Evolutionary conservation across 2,329 filamentous ascomycete genomes (phyloP), one percentile per base, ranked within the genome.

Genomic region (Phaeoacremonium minimum): DNA sequence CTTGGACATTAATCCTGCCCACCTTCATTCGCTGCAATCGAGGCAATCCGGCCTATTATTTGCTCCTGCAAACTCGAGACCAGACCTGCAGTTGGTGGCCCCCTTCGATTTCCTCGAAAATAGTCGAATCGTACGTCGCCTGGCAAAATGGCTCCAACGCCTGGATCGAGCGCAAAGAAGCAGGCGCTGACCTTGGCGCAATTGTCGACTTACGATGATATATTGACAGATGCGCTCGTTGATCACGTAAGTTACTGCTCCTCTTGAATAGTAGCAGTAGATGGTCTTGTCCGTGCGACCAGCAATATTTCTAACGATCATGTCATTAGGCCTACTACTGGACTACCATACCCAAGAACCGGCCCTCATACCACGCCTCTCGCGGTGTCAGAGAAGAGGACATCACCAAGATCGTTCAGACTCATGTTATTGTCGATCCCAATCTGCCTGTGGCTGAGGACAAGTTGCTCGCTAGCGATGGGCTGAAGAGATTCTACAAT

Each of bases 281-380:
- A n/a, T n/a, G n/a, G n/a, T n/a, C n/a, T n/a, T n/a, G n/a, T n/a
- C n/a, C n/a, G n/a, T n/a, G n/a, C n/a, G n/a, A n/a, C n/a, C n/a
- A 28, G 44, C 48, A 33, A 43, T 41, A 7, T 33, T 31, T 28
- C 42, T 49, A 9, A n/a, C n/a, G n/a, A n/a, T n/a, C n/a, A n/a
- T n/a, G n/a, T n/a, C n/a, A n/a, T 9, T 38, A 96, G 91, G 84
- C 88, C 8, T 96, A 87, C 63, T 98, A 93, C 69, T 97, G 93
- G 91, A 91, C 91, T 6, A 86, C 79, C 4, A 95, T 96, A 41
- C 90, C 91, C 46, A 98, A 98, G 64, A 95, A 97, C 53, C 83
- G 86, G 43, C 81, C 80, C 38, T 87, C 87, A 37, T 97, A 95
- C 60, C 85, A 87, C 51, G 76, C 88, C 1, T 88, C 85, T 6